Evolutionary conservation across 1,139 yeast species (phyloP).

Genomic region (Blastobotrys illinoisensis): DNA sequence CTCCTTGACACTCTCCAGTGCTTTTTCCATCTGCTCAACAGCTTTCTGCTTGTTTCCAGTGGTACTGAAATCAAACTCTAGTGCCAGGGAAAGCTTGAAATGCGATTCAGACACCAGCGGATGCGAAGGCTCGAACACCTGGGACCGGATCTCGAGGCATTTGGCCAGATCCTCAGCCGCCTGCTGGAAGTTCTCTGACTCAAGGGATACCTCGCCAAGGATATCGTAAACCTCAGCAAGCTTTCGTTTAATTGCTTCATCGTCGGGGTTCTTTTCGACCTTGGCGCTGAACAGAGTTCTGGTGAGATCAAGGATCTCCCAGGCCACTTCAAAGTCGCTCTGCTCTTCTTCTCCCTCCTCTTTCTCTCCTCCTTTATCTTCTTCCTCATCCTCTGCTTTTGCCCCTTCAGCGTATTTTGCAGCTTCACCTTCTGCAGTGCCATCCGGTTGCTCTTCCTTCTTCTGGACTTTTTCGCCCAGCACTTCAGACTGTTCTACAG

Average conservation of each 20-base stretch:
- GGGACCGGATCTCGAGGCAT: slow-evolving; percentile 51
- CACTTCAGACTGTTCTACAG: slow-evolving; percentile 71
- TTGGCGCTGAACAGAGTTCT: slow-evolving; percentile 55
- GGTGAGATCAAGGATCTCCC: slow-evolving; percentile 79
- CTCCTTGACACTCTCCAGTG: slow-evolving; percentile 55
- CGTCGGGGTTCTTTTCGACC: slow-evolving; percentile 31
- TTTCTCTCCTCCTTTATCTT: slow-evolving; percentile 32
- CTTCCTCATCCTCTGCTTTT: slow-evolving; percentile 29
- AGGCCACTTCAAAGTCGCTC: slow-evolving; percentile 77
- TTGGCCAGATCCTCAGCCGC: slow-evolving; percentile 62
- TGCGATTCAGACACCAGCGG: slow-evolving; percentile 71
- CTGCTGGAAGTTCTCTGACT: slow-evolving; percentile 72
- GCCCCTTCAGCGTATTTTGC: slow-evolving; percentile 34
- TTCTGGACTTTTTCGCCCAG: slow-evolving; percentile 50
- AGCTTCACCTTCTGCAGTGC: slow-evolving; percentile 45
- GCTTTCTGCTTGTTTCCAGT: slow-evolving; percentile 46
- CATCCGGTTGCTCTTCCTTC: slow-evolving; percentile 26
- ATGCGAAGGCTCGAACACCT: slow-evolving; percentile 49
- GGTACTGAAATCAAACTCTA: slow-evolving; percentile 61
- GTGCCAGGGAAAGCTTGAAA: slow-evolving; percentile 74
- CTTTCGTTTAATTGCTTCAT: slow-evolving; percentile 40
- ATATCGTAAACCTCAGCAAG: slow-evolving; percentile 74
- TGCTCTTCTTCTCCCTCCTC: slow-evolving; percentile 47
- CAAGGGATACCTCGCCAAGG: slow-evolving; percentile 84
- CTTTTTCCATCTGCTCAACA: slow-evolving; percentile 51